These are phyloP conservation scores for Aspergillus asperescens DNA, from an alignment of 495 filamentous ascomycete genomes.

Conservation along the genomic window DNA sequence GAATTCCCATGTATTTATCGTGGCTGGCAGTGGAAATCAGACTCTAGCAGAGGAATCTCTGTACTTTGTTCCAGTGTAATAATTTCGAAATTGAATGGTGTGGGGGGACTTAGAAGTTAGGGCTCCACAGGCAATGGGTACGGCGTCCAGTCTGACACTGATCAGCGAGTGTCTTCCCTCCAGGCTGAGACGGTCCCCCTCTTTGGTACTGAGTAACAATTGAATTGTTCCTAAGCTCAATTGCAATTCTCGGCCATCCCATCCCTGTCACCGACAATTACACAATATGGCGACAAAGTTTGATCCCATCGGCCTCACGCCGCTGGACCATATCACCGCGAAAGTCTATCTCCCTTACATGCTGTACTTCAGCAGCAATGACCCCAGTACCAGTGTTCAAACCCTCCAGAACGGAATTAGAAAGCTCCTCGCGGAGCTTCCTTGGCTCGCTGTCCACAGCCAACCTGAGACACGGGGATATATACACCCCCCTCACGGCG, in stretches of 20 bases:
- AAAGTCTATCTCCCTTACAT: slow-evolving; percentile 7
- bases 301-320: background rate
- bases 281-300: background rate
- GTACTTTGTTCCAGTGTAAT: too few species aligned
- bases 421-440: background rate
- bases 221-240: background rate
- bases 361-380: background rate
- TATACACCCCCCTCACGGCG: background rate
- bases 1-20: too few species aligned
- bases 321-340: slow-evolving; percentile 2
- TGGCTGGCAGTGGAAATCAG: too few species aligned
- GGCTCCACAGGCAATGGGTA: too few species aligned
- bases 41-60: too few species aligned
- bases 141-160: background rate
- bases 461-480: background rate
- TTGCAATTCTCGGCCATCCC: too few species aligned
- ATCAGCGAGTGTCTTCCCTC: background rate
- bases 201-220: background rate
- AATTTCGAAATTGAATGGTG: too few species aligned
- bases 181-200: background rate
- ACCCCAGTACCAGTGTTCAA: background rate
- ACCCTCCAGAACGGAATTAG: slow-evolving; percentile 1
- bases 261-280: too few species aligned
- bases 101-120: too few species aligned
- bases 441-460: slow-evolving; percentile 3